Evolutionary conservation across 192 early-diverging fungal genomes (phyloP), one percentile per base, ranked within the genome.

Genomic region (Coemansia sp.): DNA sequence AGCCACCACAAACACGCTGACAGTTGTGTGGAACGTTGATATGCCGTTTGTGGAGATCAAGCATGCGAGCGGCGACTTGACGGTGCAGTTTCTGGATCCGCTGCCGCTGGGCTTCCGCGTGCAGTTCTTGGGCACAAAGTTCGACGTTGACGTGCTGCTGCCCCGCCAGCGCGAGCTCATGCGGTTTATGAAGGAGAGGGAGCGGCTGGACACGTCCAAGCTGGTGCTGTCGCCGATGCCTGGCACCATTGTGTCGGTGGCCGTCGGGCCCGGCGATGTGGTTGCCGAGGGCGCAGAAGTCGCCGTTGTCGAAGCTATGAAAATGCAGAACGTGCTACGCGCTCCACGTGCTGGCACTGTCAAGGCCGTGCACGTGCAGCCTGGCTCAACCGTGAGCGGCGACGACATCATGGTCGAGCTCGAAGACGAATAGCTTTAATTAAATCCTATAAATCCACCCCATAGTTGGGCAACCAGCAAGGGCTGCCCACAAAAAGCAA

Each of bases 321-420:
- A 98, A 84, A 98, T 98, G 96, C 94, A 98, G 84, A 93, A 97
- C 60, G 85, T 93, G 36, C 89, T 98, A 58, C 87, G 86, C 66
- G 88, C 92, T 0, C 94, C 93, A 3, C 52, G 75, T 24, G 75
- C 84, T 7, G 95, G 93, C 20, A 81, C 76, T 3, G 71, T 98
- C 52, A 78, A 86, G 36, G 83, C 87, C 48, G 84, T 98, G 18
- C 81, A 86, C 61, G 95, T 89, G 71, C 86, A 76, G 36, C 87
- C 92, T 3, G 94, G 94, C 24, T 93, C 96, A 31, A 70, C 95
- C 65, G 94, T 96, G 36, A 86, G 81, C 3, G 92, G 96, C 68
- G 91, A 90, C 71, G 91, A 93, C 76, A 81, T 70, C 34, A 75
- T 96, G 38, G 83, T 98, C 18, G 81, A 78, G 5, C 92, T 98